Evolutionary conservation across 2,329 filamentous ascomycete genomes (phyloP), one percentile per base, ranked within the genome.

Genomic region (Hymenoscyphus albidus): DNA sequence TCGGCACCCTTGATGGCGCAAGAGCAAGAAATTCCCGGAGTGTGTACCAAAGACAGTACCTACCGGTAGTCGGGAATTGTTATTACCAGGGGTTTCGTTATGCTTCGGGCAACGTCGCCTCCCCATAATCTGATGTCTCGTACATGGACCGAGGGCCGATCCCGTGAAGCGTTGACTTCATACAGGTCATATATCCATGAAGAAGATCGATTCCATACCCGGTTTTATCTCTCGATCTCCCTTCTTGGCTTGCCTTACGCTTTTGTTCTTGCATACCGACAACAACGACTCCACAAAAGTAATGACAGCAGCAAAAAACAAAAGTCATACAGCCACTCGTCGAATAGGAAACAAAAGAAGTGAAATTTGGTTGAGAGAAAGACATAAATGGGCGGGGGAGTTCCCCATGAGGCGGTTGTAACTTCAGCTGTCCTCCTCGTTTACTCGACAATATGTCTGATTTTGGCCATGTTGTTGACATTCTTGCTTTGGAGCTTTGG

Each of bases 401-500:
- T 75, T 27, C 72, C 71, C 13, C 59, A 59, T 13, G 68, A 65
- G 59, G 72, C 72, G 58, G 63, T 74, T 18, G 67, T 65, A 57
- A 68, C 62, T 38, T 73, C 67, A n/a, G 63, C 70, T 42, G 65
- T 65, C 44, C 71, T 75, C n/a, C 59, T 75, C 16, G 7, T 71
- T 6, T 76, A 75, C 59, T 76, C 74, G 6, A 38, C 65, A 9
- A 65, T 71, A 31, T 75, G 73, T 55, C 54, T 72, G 7, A 65
- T 59, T 3, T 57, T 74, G 54, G 67, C 65, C 48, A 59, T 58
- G 10, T 51, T 73, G 27, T 60, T 76, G 22, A 64, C 70, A 13
- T 68, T 64, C 58, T 64, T 75, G 62, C 69, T 75, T 9, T 71
- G 71, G 62, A 71, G 64, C 38, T 74, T 71, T 63, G 74, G 73